Base-by-base conservation (phyloP, 2,329 filamentous ascomycete species). In the Hortaea werneckii region DNA sequence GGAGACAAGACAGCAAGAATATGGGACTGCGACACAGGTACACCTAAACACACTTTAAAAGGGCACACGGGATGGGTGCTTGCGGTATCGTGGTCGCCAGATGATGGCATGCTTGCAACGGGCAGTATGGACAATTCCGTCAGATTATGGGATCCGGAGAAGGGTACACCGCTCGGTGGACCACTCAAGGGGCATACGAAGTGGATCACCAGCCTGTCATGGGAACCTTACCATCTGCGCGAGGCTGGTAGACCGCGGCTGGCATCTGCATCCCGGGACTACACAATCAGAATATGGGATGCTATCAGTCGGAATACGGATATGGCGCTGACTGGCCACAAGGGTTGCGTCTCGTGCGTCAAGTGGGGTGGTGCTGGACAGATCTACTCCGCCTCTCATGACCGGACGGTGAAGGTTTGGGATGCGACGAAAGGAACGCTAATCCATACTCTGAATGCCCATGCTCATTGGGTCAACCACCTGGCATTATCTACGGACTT, bases 391-490 rank as follows among this genome's bases (percentile, higher is more conserved):
- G 79, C 79, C 10, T 94, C 86, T 30, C 88, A 94, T 62, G 90
- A 95, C 70, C 94, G 94, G 72, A 90, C 83, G 1, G 79, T 96
- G 55, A 88, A 90, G 56, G 79, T 95, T 4, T 98, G 90, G 89
- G 82, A 92, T 58, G 79, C 85, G 1, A 74, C 76, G 35, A 81
- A 83, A 52, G 92, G 90, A 29, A 87, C 82, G 2, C 71, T 95
- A 20, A 72, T 87, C 44, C 85, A 92, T 63, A 89, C 83, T 0
- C 71, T 96, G 6, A 79, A 78, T 13, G 75, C 83, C 1, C 94
- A 98, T 62, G 87, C 85, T 0, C 92, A 96, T 63, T 94, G 90
- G 80, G 86, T 98, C 29, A 98, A 98, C 62, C 87, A 95, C 60
- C 77, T 98, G 20, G 88, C 92, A 0, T 75, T 98, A 4, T 95